Evolutionary conservation across 139 green algal genomes (phyloP).

Genomic region (Chlorella sorokiniana): DNA sequence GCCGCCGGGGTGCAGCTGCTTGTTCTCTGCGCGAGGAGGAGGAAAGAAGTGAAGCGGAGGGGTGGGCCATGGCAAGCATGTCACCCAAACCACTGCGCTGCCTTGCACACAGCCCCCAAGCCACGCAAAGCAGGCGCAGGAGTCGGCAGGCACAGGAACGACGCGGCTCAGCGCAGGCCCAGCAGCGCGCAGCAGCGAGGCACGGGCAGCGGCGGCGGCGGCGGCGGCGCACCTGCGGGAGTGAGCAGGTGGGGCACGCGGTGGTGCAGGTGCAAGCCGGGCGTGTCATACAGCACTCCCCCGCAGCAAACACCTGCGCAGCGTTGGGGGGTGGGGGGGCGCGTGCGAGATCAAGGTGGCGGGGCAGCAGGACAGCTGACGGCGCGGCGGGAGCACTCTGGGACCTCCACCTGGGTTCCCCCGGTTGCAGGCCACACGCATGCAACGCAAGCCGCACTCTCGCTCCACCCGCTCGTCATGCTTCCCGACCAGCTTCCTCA

Average conservation of each 20-base stretch:
- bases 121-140: background rate
- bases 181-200: background rate
- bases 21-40: constrained; percentile 60
- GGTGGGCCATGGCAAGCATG: background rate
- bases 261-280: constrained; percentile 94
- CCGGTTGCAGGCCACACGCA: background rate
- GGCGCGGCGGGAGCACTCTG: too few relatives aligned
- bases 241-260: constrained; percentile 86
- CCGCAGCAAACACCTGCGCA: constrained; percentile 74
- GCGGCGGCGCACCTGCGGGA: constrained; percentile 32
- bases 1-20: constrained; percentile 75
- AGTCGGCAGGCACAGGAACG: background rate
- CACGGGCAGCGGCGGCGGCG: too few relatives aligned
- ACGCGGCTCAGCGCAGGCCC: background rate
- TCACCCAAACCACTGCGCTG: background rate
- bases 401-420: too few relatives aligned
- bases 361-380: background rate
- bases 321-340: too few relatives aligned
- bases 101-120: background rate
- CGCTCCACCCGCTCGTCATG: too few relatives aligned
- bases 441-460: too few relatives aligned
- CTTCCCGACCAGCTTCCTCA: background rate
- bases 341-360: background rate
- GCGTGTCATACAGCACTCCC: constrained; percentile 87
- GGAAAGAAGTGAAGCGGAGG: background rate